Evolutionary conservation across 306 rosid genomes (phyloP).

Genomic region (Hippophae gyantsensis): DNA sequence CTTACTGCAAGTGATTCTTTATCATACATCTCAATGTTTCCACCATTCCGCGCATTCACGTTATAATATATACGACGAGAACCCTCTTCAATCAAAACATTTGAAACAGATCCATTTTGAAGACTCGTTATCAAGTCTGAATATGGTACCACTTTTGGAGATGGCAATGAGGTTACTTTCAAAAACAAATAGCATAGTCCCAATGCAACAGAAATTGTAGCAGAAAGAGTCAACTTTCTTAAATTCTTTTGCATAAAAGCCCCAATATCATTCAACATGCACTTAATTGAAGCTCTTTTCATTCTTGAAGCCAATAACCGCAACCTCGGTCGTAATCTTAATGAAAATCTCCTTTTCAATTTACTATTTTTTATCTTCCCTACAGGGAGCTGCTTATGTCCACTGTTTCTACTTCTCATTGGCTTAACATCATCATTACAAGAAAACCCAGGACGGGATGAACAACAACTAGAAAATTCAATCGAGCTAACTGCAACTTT

Average conservation of each 20-base stretch:
- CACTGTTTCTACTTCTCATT: constrained; percentile 37
- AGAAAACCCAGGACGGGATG: constrained; percentile 30
- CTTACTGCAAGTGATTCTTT: constrained; percentile 25
- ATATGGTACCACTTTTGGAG: constrained; percentile 68
- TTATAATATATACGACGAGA: constrained; percentile 74
- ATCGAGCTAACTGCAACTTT: constrained; percentile 24
- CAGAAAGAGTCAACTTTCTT: constrained; percentile 42
- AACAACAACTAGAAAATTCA: constrained; percentile 31
- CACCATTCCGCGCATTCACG: constrained; percentile 12
- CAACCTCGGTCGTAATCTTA: constrained; percentile 76
- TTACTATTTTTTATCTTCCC: constrained; percentile 30
- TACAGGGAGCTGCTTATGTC: constrained; percentile 27
- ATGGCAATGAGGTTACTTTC: constrained; percentile 55
- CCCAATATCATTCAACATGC: constrained; percentile 41
- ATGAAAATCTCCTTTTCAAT: constrained; percentile 47
- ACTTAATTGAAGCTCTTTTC: constrained; percentile 44
- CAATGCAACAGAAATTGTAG: constrained; percentile 46
- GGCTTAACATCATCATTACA: constrained; percentile 16
- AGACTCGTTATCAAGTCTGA: constrained; percentile 64
- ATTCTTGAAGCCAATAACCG: constrained; percentile 49
- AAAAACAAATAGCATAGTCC: constrained; percentile 60
- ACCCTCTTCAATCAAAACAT: constrained; percentile 79
- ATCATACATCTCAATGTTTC: constrained; percentile 25
- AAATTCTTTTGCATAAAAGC: constrained; percentile 50
- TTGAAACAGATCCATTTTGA: constrained; percentile 46